A percentile compares a stretch with the other conserved stretches of the same genome.
Conservation (phyloP, 2,329 filamentous ascomycete genomes). For the Claviceps sp. region DNA sequence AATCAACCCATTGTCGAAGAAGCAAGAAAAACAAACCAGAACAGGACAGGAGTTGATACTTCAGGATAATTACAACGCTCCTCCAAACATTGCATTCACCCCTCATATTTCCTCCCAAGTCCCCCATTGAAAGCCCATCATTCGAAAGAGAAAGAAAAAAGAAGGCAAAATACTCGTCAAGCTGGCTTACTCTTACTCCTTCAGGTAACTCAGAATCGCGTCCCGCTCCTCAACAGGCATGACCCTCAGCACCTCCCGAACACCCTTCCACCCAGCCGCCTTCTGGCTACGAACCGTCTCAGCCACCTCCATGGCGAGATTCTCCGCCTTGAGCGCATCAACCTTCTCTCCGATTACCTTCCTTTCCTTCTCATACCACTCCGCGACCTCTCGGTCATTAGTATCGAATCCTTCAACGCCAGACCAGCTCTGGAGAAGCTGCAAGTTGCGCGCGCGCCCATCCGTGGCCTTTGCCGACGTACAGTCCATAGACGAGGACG, state of each 20-base stretch:
- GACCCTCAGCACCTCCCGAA: conserved; percentile 73
- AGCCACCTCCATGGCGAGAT: conserved; percentile 36
- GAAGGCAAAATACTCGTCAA: not conserved
- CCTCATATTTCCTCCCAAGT: no score
- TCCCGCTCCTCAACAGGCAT: conserved; percentile 84
- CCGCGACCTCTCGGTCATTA: conserved; percentile 71
- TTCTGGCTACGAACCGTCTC: conserved; percentile 31
- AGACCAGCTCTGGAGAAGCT: conserved; percentile 72
- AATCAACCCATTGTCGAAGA: not conserved
- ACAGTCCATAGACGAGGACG: conserved; percentile 14
- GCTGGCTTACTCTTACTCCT: conserved; percentile 29
- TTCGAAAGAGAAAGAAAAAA: not conserved
- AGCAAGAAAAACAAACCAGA: not conserved
- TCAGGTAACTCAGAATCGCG: conserved; percentile 53
- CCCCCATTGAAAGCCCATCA: not conserved
- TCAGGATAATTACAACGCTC: conserved; percentile 1
- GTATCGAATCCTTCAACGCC: conserved; percentile 62
- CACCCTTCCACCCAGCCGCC: conserved; percentile 68
- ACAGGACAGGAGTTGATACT: not conserved
- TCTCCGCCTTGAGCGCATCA: conserved; percentile 67
- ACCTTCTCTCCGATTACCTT: conserved; percentile 74
- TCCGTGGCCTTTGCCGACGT: conserved; percentile 32
- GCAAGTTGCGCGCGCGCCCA: conserved; percentile 53
- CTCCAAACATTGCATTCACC: conserved; percentile 3
- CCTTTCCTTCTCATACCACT: conserved; percentile 94